phyloP scores from a whole-genome alignment of 2,329 filamentous ascomycete species.

The Penicillium sp. region DNA sequence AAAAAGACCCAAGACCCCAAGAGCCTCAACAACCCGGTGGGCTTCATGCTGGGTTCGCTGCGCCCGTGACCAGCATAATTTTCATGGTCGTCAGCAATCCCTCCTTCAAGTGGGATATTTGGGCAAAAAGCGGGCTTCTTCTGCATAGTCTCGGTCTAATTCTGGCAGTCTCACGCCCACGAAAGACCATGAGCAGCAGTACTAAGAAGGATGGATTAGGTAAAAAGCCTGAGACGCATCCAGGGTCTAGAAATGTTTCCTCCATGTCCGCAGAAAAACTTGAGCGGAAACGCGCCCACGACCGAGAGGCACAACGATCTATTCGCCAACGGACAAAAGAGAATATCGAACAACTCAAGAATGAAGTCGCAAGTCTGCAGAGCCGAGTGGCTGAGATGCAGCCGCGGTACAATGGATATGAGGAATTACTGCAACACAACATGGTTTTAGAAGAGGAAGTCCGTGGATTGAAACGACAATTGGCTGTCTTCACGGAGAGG shows the following conservation, averaged over 20 bases:
- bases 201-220: constrained; percentile 22
- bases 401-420: constrained; percentile 42
- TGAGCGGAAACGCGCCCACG: constrained; percentile 61
- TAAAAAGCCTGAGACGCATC: constrained; percentile 49
- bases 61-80: constrained; percentile 1
- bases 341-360: constrained; percentile 59
- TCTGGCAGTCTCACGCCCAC: not conserved
- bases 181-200: constrained; percentile 17
- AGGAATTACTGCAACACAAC: constrained; percentile 53
- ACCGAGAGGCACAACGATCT: constrained; percentile 60
- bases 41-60: constrained; percentile 12
- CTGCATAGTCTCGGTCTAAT: constrained; percentile 1
- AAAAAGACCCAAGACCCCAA: not conserved
- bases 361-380: constrained; percentile 32
- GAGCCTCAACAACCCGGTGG: not conserved
- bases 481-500: constrained; percentile 35
- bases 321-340: constrained; percentile 61
- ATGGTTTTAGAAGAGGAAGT: constrained; percentile 57
- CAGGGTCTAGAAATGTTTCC: constrained; percentile 58
- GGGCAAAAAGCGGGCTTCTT: constrained; percentile 8
- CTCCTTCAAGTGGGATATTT: constrained; percentile 6
- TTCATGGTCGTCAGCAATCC: constrained; percentile 16
- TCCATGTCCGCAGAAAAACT: constrained; percentile 59
- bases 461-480: constrained; percentile 50
- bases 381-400: constrained; percentile 50